These are phyloP conservation scores for Verbascum thapsus DNA, from an alignment of 257 asterid species.

Conservation along the genomic window DNA sequence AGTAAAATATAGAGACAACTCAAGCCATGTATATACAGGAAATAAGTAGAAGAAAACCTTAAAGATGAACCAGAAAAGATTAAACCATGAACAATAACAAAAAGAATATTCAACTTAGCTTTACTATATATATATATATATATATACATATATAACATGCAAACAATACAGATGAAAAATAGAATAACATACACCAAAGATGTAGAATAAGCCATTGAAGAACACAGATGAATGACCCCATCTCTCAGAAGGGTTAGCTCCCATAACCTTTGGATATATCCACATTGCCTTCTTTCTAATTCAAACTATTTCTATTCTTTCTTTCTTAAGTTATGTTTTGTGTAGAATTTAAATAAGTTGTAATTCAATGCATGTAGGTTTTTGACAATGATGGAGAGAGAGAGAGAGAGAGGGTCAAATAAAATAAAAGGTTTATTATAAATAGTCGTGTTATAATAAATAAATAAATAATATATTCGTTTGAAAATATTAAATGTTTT, in stretches of 20 bases:
- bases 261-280: conserved; percentile 70
- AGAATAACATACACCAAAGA: conserved; percentile 62
- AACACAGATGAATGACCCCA: conserved; percentile 98
- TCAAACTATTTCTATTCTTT: conserved; percentile 46
- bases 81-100: neutral
- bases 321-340: neutral
- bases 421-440: conserved; percentile 36
- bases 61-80: no score
- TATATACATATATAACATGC: conserved; percentile 25
- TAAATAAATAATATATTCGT: no score
- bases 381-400: conserved; percentile 31
- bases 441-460: no score
- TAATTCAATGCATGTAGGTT: conserved; percentile 18
- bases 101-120: neutral
- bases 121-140: neutral
- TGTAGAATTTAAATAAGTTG: neutral
- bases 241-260: conserved; percentile 84
- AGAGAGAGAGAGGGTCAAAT: conserved; percentile 47
- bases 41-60: neutral
- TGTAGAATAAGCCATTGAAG: conserved; percentile 70
- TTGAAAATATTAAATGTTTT: no score
- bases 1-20: neutral
- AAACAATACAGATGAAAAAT: neutral
- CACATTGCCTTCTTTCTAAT: conserved; percentile 69
- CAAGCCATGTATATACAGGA: neutral